Evolutionary conservation across 2,329 filamentous ascomycete genomes (phyloP), one percentile per base, ranked within the genome.

Genomic region (Aspergillus eucalypticola): DNA sequence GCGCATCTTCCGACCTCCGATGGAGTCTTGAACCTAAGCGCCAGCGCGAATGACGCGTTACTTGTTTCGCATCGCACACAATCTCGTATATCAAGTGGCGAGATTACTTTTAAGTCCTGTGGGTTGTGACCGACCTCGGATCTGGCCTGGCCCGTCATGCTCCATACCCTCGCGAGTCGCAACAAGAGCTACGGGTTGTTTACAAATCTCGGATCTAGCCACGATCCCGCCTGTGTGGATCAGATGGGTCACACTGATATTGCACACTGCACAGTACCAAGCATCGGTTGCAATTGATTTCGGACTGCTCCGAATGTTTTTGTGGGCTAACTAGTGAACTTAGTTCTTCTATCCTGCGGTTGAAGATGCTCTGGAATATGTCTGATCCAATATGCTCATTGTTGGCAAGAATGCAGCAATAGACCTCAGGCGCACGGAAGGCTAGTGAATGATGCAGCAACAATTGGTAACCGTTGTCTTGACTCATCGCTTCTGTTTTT

Each of bases 241-340:
- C 46, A 23, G 46, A 50, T 27, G 46, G 46, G 17, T 50, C 46
- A 29, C 23, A 49, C n/a, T 50, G 46, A 50, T 50, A 50, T 50
- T 50, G 27, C 10, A 21, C 46, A 32, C 25, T 17, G 8, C n/a
- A n/a, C 8, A 32, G 46, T 32, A 29, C n/a, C 15, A 35, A 35
- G 32, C 32, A 35, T 35, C 11, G n/a, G 3, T 32, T 50, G 25
- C 25, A 4, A 32, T 50, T 27, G 25, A 19, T 29, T 27, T 29
- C 10, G 46, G 46, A 29, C 46, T 29, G 10, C 46, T 50, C 25
- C 17, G 15, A 29, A 19, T 17, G n/a, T 27, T 49, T 11, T 10
- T 8, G 44, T 27, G n/a, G 25, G 25, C 15, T 29, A 8, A 50
- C 46, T 50, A 50, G 25, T 50, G 46, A 50, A 50, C 46, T 19